These are phyloP conservation scores for Penicillium sp. DNA, from an alignment of 2,329 filamentous ascomycete species.

Conservation along the genomic window DNA sequence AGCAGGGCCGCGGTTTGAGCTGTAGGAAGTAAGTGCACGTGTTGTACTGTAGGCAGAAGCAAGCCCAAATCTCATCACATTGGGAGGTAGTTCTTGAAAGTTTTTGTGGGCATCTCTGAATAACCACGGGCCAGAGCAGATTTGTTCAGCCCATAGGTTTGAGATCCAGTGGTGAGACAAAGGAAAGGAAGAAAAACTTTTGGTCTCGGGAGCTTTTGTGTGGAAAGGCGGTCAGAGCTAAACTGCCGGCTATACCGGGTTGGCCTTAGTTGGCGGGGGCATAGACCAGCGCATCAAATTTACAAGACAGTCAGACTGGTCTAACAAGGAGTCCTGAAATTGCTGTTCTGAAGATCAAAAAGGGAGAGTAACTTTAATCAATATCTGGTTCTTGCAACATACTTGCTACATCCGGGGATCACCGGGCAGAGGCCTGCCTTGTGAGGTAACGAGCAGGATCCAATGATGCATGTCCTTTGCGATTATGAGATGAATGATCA, in stretches of 20 bases:
- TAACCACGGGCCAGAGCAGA: not conserved
- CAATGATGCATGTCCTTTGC: no score
- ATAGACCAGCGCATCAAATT: not conserved
- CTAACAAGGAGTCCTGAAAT: not conserved
- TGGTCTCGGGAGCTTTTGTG: constrained; percentile 15
- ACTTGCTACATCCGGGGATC: no score
- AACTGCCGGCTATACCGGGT: constrained; percentile 4
- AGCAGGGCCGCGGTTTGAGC: constrained; percentile 18
- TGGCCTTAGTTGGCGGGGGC: constrained; percentile 1
- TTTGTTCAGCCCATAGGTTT: not conserved
- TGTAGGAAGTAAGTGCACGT: constrained; percentile 22
- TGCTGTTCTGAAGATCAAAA: not conserved
- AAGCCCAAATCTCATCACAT: constrained; percentile 27
- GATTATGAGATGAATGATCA: no score
- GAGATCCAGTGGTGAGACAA: constrained; percentile 2
- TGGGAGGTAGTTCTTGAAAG: constrained; percentile 8
- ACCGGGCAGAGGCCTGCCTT: no score
- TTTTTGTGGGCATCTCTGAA: constrained; percentile 5
- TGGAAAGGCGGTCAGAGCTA: constrained; percentile 18
- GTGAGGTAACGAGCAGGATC: no score
- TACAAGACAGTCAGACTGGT: not conserved
- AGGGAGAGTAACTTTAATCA: not conserved
- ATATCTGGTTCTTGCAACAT: no score
- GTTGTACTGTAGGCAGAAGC: constrained; percentile 12
- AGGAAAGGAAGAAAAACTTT: constrained; percentile 8